These are phyloP conservation scores for Chlorella sorokiniana DNA, from an alignment of 139 green algal species.

Conservation along the genomic window DNA sequence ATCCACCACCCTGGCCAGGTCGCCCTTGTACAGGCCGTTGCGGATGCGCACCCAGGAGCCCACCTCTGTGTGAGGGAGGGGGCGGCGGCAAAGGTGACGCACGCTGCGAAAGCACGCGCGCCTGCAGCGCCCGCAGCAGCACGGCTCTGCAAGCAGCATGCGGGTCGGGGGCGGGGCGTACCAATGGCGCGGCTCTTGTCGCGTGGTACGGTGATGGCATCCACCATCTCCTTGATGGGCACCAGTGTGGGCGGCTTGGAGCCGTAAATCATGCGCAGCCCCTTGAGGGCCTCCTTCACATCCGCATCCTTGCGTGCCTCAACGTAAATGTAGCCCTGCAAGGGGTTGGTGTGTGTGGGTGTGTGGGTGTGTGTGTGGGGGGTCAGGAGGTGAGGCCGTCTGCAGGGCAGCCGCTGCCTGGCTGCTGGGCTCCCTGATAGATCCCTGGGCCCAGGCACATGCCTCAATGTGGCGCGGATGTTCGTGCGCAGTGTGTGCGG, in stretches of 20 bases:
- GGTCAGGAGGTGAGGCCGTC: background rate
- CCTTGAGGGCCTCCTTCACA: conserved; percentile 85
- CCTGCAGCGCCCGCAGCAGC: too few relatives aligned
- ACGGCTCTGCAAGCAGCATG: background rate
- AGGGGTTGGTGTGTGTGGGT: background rate
- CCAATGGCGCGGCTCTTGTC: conserved; percentile 26
- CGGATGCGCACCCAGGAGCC: conserved; percentile 86
- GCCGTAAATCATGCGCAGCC: conserved; percentile 80
- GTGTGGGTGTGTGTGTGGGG: background rate
- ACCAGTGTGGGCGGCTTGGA: conserved; percentile 74
- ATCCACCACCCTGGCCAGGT: conserved; percentile 92
- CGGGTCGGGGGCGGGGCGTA: background rate
- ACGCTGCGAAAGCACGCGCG: too few relatives aligned
- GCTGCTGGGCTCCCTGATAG: too few relatives aligned
- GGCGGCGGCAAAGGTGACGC: background rate
- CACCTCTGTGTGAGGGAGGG: conserved; percentile 36
- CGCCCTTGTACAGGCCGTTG: conserved; percentile 88
- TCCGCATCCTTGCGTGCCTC: conserved; percentile 92
- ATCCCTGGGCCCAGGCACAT: too few relatives aligned
- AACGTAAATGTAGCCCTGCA: conserved; percentile 92
- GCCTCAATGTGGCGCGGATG: too few relatives aligned
- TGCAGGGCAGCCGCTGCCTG: background rate
- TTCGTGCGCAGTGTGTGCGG: too few relatives aligned
- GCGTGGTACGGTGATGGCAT: conserved; percentile 75
- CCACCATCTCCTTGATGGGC: conserved; percentile 92